These are phyloP conservation scores for Fusarium sterilihyphosum DNA, from an alignment of 2,329 filamentous ascomycete species.

Conservation along the genomic window DNA sequence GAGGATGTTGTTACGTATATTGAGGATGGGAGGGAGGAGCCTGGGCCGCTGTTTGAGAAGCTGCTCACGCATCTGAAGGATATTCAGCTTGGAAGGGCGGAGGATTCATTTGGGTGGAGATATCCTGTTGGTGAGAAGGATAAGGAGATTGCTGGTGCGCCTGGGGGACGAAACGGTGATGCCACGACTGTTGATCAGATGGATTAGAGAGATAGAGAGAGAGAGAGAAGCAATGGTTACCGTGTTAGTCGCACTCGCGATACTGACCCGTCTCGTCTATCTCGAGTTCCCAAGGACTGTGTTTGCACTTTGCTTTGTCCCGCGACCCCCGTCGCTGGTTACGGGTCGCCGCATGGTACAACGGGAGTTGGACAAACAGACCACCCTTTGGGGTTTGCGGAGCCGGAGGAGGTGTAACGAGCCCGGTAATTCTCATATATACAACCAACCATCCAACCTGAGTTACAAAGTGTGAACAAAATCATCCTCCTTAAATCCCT, in stretches of 20 bases:
- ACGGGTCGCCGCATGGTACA: conserved; percentile 35
- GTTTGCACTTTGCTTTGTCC: conserved; percentile 28
- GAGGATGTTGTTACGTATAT: conserved; percentile 67
- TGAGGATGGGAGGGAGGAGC: conserved; percentile 67
- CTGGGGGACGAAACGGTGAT: conserved; percentile 28
- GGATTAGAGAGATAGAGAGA: conserved; percentile 32
- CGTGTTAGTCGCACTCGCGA: conserved; percentile 30
- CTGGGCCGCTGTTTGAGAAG: conserved; percentile 77
- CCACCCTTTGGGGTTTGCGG: conserved; percentile 29
- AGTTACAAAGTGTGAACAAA: neutral
- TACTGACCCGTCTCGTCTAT: conserved; percentile 36
- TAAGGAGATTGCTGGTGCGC: conserved; percentile 50
- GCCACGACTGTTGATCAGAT: conserved; percentile 48
- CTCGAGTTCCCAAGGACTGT: conserved; percentile 29
- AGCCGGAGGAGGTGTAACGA: conserved; percentile 33
- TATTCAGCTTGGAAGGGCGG: conserved; percentile 83
- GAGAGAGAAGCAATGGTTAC: neutral
- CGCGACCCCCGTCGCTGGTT: conserved; percentile 33
- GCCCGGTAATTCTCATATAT: conserved; percentile 24
- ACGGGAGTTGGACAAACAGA: conserved; percentile 25
- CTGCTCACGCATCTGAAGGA: conserved; percentile 81
- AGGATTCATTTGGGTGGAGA: conserved; percentile 82
- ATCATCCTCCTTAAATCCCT: neutral
- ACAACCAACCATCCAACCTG: neutral
- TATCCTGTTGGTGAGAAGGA: conserved; percentile 58